phyloP scores from a whole-genome alignment of 768 basidiomycete genomes.

The Calocybe indica region DNA sequence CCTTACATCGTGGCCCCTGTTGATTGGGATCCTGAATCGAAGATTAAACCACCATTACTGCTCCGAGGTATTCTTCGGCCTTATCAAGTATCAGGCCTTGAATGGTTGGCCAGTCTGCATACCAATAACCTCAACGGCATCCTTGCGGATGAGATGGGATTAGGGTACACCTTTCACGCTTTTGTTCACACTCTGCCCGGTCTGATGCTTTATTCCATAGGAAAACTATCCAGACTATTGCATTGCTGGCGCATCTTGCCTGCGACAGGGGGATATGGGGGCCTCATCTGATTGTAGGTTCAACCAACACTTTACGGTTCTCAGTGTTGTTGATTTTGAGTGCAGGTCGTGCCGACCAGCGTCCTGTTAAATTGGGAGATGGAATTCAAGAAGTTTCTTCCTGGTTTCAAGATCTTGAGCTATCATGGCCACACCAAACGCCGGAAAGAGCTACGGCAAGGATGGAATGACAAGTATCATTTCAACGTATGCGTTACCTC shows the following conservation, averaged over 20 bases:
- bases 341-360: constrained; percentile 81
- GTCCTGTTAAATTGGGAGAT: constrained; percentile 95
- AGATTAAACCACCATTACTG: constrained; percentile 62
- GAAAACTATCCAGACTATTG: constrained; percentile 95
- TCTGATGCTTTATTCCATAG: constrained; percentile 30
- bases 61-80: constrained; percentile 86
- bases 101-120: constrained; percentile 91
- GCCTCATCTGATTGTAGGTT: constrained; percentile 76
- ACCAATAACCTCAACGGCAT: constrained; percentile 77
- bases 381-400: constrained; percentile 95
- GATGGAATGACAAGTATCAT: constrained; percentile 84
- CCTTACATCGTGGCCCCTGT: constrained; percentile 70
- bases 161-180: constrained; percentile 56
- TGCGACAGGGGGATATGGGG: constrained; percentile 90
- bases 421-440: constrained; percentile 91
- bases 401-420: constrained; percentile 79
- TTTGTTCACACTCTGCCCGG: not conserved
- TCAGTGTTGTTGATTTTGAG: constrained; percentile 12
- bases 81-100: constrained; percentile 89
- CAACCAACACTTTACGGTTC: not conserved
- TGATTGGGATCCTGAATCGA: constrained; percentile 54
- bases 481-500: constrained; percentile 96
- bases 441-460: constrained; percentile 82
- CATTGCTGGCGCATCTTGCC: constrained; percentile 87
- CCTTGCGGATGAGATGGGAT: constrained; percentile 90